Base-by-base conservation (phyloP, 1,139 yeast genomes). In the Lodderomyces orthopsilosis region DNA sequence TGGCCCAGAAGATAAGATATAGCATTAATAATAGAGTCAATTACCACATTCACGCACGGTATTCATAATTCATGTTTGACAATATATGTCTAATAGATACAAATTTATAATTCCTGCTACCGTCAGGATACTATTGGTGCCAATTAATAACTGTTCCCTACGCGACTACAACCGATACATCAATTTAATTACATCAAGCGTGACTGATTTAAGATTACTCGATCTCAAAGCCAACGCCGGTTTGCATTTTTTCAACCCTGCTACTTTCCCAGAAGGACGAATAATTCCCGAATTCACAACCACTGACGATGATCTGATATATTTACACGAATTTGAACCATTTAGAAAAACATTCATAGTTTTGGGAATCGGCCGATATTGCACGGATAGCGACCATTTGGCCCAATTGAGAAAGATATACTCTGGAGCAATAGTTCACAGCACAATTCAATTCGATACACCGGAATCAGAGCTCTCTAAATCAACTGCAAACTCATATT, bases 321-420 rank as follows among this genome's bases (percentile, higher is more conserved):
- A 86, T 47, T 67, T 91, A 43, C 88, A 86, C 53, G 97, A 91
- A 61, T 81, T 91, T 51, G 98, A 93, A 61, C 96, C 96, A 1
- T 88, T 76, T 61, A 66, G 98, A 42, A 89, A 89, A 59, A 77
- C 83, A 0, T 82, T 85, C 50, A 70, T 83, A 5, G 75, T 86
- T 1, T 56, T 91, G 28, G 96, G 94, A 0, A 54, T 86, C 18
- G 78, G 81, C 1, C 64, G 68, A 33, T 79, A 74, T 58, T 56
- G 53, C 1, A 38, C 44, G 1, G 42, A 44, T 13, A 33, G 30
- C 3, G 35, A 39, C 8, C 32, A 28, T 17, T 44, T 46, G 34
- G 22, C 35, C 6, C 15, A 47, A 6, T 52, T 70, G 41, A 56
- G 54, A 32, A 57, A 53, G 19, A 35, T 58, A 24, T 81, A 77